Base-by-base conservation (phyloP, 2,329 filamentous ascomycete species). In the Trichoderma harzianum region DNA sequence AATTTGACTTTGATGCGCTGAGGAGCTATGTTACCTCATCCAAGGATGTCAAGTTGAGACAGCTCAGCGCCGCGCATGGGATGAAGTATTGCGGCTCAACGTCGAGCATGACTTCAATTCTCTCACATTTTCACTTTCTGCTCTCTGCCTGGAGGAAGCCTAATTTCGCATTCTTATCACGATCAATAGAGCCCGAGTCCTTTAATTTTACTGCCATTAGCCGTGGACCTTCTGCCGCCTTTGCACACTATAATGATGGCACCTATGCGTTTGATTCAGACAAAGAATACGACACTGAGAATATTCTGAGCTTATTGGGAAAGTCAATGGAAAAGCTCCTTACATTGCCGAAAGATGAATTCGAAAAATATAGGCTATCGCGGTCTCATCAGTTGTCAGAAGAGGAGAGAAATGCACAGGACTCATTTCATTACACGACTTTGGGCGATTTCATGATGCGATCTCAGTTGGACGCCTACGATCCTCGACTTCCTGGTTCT, bases 291-390 rank as follows among this genome's bases (percentile, higher is more conserved):
- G 95, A 98, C 77, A 87, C 84, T 8, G 92, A 93, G 36, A 98
- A 93, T 75, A 89, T 99, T 36, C 86, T 99, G 64, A 96, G 92
- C 82, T 94, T 95, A 86, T 87, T 99, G 18, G 96, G 96, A 16
- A 96, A 97, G 78, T 97, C 95, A 0, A 94, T 99, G 90, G 96
- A 99, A 81, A 98, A 98, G 82, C 87, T 98, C 34, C 86, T 99
- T 32, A 98, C 96, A 0, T 82, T 96, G 21, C 88, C 93, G 2
- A 95, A 90, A 69, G 89, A 93, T 8, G 91, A 97, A 2, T 99
- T 92, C 78, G 94, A 98, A 81, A 91, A 91, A 74, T 98, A 97
- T 79, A 89, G 94, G 66, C 90, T 89, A 74, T 86, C 84, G 28
- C 89, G 89, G 73, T 89, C 90, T 1, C 88, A 92, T 74, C 86